Evolutionary conservation across 2,329 filamentous ascomycete genomes (phyloP).

Genomic region (Coniella lustricola): DNA sequence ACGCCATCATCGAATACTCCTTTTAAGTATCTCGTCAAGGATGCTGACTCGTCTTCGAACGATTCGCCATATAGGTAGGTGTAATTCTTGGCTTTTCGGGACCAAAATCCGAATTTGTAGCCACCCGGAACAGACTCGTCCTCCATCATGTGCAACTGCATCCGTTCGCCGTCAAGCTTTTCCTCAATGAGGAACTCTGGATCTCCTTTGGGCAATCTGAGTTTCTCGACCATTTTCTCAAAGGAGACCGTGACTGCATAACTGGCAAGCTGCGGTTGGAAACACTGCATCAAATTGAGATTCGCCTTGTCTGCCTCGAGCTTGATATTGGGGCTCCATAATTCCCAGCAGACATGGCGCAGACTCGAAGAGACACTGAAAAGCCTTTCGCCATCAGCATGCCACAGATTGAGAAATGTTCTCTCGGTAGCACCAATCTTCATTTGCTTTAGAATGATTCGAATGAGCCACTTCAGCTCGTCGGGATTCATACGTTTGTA

Average conservation of each 20-base stretch:
- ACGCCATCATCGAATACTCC: slow-evolving; percentile 72
- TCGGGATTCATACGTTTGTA: slow-evolving; percentile 89
- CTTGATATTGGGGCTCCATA: slow-evolving; percentile 65
- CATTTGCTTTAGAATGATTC: slow-evolving; percentile 80
- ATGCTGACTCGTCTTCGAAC: slow-evolving; percentile 65
- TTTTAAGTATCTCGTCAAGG: slow-evolving; percentile 72
- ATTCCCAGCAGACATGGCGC: slow-evolving; percentile 88
- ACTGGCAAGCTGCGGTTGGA: slow-evolving; percentile 90
- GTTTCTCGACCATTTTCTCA: slow-evolving; percentile 66
- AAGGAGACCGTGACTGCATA: slow-evolving; percentile 75
- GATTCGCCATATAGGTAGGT: slow-evolving; percentile 84
- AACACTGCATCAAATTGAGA: slow-evolving; percentile 84
- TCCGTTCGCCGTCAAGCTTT: slow-evolving; percentile 92
- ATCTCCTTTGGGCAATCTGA: slow-evolving; percentile 61
- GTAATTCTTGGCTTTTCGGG: slow-evolving; percentile 92
- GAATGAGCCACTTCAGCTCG: slow-evolving; percentile 89
- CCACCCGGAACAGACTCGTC: slow-evolving; percentile 64
- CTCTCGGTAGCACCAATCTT: slow-evolving; percentile 74
- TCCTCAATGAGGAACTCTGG: slow-evolving; percentile 93
- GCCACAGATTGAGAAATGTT: slow-evolving; percentile 78
- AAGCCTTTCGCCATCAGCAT: slow-evolving; percentile 66
- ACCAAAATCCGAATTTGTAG: slow-evolving; percentile 80
- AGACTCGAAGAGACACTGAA: slow-evolving; percentile 91
- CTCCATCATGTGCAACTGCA: slow-evolving; percentile 87
- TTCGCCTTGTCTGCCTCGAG: slow-evolving; percentile 69